Evolutionary conservation across 306 rosid genomes (phyloP).

Genomic region (Vachellia pachyceras): DNA sequence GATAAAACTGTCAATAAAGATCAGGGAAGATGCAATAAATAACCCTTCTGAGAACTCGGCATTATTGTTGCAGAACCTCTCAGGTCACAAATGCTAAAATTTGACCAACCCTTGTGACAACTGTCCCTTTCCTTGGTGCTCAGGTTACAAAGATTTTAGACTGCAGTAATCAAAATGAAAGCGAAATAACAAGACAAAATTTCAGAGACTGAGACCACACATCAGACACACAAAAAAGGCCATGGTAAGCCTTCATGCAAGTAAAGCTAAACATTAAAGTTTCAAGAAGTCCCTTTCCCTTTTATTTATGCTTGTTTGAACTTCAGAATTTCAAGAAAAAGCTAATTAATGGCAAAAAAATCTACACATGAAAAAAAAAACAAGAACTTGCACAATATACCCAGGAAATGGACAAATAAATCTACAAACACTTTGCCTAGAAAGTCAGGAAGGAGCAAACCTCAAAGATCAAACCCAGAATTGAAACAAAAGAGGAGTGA

Average conservation of each 20-base stretch:
- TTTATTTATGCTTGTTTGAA: background rate
- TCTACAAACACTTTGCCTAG: background rate
- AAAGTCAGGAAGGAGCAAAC: background rate
- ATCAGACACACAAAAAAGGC: background rate
- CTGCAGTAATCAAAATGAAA: constrained; percentile 44
- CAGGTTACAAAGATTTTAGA: constrained; percentile 30
- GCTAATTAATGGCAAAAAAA: background rate
- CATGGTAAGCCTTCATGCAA: constrained; percentile 2
- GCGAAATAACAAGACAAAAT: constrained; percentile 25
- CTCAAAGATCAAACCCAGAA: background rate
- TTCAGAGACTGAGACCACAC: constrained; percentile 24
- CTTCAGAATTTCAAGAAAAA: background rate
- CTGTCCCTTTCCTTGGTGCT: constrained; percentile 30
- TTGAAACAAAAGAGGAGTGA: background rate
- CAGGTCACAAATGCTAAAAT: constrained; percentile 47
- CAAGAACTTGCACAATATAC: background rate
- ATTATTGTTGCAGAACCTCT: constrained; percentile 41
- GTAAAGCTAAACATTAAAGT: background rate
- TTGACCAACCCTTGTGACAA: constrained; percentile 37
- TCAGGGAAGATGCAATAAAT: constrained; percentile 39
- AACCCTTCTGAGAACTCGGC: constrained; percentile 32
- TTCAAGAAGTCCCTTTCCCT: background rate
- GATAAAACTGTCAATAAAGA: background rate
- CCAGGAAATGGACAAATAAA: background rate
- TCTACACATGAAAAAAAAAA: background rate